Conservation (phyloP, 768 basidiomycete species). For the Panaeolus papilionaceus region DNA sequence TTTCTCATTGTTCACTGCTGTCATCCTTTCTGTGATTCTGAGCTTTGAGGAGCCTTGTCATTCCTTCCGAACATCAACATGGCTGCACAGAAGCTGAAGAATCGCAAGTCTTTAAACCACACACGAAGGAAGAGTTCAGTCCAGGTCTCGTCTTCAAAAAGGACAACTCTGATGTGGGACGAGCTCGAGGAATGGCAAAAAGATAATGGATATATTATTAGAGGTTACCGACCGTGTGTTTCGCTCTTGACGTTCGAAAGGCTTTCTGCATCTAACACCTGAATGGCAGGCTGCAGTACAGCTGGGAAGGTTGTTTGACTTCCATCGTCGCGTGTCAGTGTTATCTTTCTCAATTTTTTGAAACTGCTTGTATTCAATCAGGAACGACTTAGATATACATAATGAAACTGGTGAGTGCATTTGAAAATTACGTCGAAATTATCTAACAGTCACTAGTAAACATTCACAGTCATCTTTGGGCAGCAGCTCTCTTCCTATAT, state of each 20-base stretch:
- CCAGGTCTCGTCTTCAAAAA: slow-evolving; percentile 9
- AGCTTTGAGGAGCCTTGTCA: background rate
- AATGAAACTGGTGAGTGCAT: slow-evolving; percentile 70
- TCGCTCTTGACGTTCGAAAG: background rate
- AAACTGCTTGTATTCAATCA: slow-evolving; percentile 26
- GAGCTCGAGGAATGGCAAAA: slow-evolving; percentile 73
- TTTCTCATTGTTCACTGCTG: background rate
- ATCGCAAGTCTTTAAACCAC: background rate
- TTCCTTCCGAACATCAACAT: background rate
- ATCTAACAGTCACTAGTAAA: slow-evolving; percentile 60
- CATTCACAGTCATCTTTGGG: slow-evolving; percentile 84
- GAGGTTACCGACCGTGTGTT: slow-evolving; percentile 71
- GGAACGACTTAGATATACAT: slow-evolving; percentile 61
- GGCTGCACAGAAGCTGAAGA: background rate
- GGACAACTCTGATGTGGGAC: slow-evolving; percentile 50
- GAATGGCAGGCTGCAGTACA: slow-evolving; percentile 55
- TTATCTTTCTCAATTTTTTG: slow-evolving; percentile 23
- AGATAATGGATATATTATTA: slow-evolving; percentile 76
- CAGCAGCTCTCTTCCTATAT: slow-evolving; percentile 64
- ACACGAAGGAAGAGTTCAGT: background rate
- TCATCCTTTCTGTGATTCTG: background rate
- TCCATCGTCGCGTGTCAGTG: slow-evolving; percentile 73
- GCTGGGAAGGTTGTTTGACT: slow-evolving; percentile 64
- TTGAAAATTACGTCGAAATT: slow-evolving; percentile 17
- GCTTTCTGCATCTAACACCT: slow-evolving; percentile 18